Evolutionary conservation across 148 eudicot species (phyloP), one percentile per base, ranked within the genome.

Genomic region (Euryodendron excelsum): DNA sequence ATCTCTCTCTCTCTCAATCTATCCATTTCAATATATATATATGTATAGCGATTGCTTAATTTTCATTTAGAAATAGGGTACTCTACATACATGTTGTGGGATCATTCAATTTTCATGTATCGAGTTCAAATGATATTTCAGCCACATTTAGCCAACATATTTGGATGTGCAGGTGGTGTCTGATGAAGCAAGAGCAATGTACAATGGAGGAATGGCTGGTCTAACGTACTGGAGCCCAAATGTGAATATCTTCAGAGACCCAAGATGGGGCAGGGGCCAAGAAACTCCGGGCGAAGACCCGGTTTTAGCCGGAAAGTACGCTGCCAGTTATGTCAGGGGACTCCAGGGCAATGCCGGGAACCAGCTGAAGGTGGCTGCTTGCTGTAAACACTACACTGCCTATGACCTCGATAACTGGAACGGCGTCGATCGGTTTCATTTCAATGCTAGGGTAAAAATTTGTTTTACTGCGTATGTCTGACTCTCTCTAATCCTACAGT

Each of bases 281-380:
- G 98, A 95, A 76, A 95, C 98, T 5, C 98, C 98, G 6, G 98
- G 98, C 0, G 98, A 95, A 48, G 98, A 95, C 82, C 98, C 98
- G 20, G 58, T 74, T 1, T 3, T 93, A 69, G 86, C 94, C 1
- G 91, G 87, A 23, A 65, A 79, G n/a, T 95, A 95, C 76, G 97
- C 91, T 4, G 91, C 88, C 23, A 89, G 92, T 53, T 95, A 95
- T 37, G 98, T 95, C 37, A 62, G 75, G 18, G 98, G 98, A n/a
- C 94, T 95, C 66, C 98, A 95, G 76, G 89, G 98, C 50, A 68
- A 59, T 44, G 72, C 75, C 34, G 78, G 4, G 7, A 82, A 82
- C 64, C 80, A 84, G 3, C 71, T 95, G 74, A 95, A 95, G 73
- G 97, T 95, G 25, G 98, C 98, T 11, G 98, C 98, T 8, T 95